Conservation (phyloP, 1,284 basidiomycete genomes). For the Boletus smithii region DNA sequence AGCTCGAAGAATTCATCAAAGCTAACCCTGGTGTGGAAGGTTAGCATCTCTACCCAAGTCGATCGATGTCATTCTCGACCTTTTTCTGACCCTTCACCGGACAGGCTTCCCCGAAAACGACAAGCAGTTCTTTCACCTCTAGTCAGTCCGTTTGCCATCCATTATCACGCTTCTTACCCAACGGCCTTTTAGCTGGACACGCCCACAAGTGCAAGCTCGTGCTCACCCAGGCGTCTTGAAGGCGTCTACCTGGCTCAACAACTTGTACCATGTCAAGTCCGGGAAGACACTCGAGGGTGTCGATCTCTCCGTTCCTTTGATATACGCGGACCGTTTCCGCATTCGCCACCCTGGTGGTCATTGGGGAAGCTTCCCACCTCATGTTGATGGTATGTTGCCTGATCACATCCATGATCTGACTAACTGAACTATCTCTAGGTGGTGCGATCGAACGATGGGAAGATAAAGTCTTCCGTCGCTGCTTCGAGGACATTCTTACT, state of each 20-base stretch:
- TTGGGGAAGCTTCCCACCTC: conserved; percentile 71
- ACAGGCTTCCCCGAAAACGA: conserved; percentile 53
- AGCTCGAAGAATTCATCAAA: conserved; percentile 54
- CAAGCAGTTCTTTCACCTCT: conserved; percentile 72
- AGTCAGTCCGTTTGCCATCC: conserved; percentile 41
- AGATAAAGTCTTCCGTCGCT: conserved; percentile 63
- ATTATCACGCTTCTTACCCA: background rate
- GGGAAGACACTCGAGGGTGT: conserved; percentile 47
- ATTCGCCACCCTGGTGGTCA: conserved; percentile 72
- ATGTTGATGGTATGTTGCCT: conserved; percentile 63
- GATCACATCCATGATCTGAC: background rate
- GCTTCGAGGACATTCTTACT: conserved; percentile 63
- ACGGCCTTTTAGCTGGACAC: conserved; percentile 54
- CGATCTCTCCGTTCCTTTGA: conserved; percentile 65
- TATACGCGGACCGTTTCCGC: conserved; percentile 80
- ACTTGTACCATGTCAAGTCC: conserved; percentile 51
- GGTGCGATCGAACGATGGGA: conserved; percentile 86
- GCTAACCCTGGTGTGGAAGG: conserved; percentile 55
- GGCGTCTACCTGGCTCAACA: conserved; percentile 59
- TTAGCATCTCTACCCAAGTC: conserved; percentile 15
- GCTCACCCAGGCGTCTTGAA: conserved; percentile 72
- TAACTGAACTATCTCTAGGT: conserved; percentile 38
- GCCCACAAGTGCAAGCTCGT: conserved; percentile 67
- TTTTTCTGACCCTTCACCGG: background rate
- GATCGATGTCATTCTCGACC: background rate